Base-by-base conservation (phyloP, 345 rosid species). In the Abelmoschus esculentus region DNA sequence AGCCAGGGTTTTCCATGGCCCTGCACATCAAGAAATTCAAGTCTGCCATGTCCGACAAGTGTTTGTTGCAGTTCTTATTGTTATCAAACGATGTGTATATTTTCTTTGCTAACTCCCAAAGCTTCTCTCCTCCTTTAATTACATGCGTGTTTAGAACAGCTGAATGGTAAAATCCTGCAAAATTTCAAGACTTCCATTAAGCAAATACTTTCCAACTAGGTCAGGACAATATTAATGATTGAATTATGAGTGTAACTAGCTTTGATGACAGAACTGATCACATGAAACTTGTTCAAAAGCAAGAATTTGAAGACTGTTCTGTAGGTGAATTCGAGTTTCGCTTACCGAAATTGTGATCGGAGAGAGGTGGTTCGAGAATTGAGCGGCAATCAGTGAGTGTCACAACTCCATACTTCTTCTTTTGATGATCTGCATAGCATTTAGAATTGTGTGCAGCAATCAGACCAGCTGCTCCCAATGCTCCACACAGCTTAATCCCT, bases 11-110 rank as follows among this genome's bases (percentile, higher is more conserved):
- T 14, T 85, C 85, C 11, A 85, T 78, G 17, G 87, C 89, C 68
- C 73, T 83, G 66, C 80, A 59, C 89, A 85, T 85, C 8, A 85
- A 73, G 69, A 81, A 81, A 72, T 85, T 85, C 31, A 85, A 73
- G 70, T 85, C 89, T 5, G 80, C 80, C 85, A 83, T 80, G 78
- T 85, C 89, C 0, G 83, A 53, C 72, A 85, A 76, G 67, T 85
- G 87, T 72, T 61, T 78, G 75, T 74, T 75, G 74, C 53, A 42
- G 40, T 52, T 57, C 79, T 83, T 85, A 15, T 72, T 71, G 59
- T 68, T 63, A 4, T 29, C 65, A 50, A 73, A 80, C 2, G 85
- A 44, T 18, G 12, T 53, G 84, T 79, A 80, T 32, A 69, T 55
- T 50, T 75, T 81, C 12, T 77, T 65, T 3, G 87, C 89, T 19